Evolutionary conservation across 2,329 filamentous ascomycete species (phyloP).

Genomic region (Fusarium scirpi): DNA sequence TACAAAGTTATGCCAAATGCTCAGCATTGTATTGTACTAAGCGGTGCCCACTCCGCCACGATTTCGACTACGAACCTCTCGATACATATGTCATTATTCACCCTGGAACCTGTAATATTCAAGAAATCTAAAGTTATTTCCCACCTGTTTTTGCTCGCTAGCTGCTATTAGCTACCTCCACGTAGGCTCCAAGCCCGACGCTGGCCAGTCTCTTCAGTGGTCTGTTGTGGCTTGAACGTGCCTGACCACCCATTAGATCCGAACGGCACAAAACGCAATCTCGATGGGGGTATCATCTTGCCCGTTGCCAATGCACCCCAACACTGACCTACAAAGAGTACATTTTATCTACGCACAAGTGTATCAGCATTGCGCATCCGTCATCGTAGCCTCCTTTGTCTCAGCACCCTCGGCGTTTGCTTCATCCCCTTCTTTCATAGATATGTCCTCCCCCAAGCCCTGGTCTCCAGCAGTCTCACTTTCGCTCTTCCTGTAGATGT

Average conservation of each 20-base stretch:
- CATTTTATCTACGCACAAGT: background rate
- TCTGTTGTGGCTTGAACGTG: background rate
- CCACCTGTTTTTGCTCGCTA: background rate
- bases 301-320: conserved; percentile 18
- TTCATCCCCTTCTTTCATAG: conserved; percentile 38
- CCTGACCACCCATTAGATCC: background rate
- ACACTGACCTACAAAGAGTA: conserved; percentile 11
- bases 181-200: background rate
- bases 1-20: background rate
- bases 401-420: conserved; percentile 6
- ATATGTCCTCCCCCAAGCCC: conserved; percentile 31
- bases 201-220: background rate
- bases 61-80: background rate
- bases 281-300: conserved; percentile 35
- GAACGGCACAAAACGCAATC: background rate
- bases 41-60: too few species aligned
- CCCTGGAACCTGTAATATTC: background rate
- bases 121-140: background rate
- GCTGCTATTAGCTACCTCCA: background rate
- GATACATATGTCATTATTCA: background rate
- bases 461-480: conserved; percentile 18
- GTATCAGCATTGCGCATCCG: conserved; percentile 21
- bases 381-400: conserved; percentile 36
- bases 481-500: conserved; percentile 45
- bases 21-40: background rate